Conservation (phyloP, 2,329 filamentous ascomycete species). For the Scortechinia acanthostroma region DNA sequence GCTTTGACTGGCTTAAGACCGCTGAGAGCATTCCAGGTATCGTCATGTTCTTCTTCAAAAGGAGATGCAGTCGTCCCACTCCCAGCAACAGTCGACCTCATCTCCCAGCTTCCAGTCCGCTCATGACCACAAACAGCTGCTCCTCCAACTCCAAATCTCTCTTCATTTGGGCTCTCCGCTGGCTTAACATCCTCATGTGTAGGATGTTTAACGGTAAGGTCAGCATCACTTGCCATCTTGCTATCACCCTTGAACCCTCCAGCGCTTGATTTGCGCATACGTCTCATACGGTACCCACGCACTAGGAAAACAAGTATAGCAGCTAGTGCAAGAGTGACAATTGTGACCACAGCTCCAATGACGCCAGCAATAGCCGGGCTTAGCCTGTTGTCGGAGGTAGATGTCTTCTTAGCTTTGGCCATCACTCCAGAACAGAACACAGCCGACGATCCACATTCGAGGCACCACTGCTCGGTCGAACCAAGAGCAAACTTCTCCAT, state of each 20-base stretch:
- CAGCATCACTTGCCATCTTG: constrained; percentile 44
- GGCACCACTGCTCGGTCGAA: constrained; percentile 42
- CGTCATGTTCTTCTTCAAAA: constrained; percentile 14
- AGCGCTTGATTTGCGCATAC: constrained; percentile 22
- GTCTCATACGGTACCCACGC: constrained; percentile 9
- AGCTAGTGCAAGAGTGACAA: constrained; percentile 32
- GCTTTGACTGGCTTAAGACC: constrained; percentile 31
- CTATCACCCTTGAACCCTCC: constrained; percentile 46
- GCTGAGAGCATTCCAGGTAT: constrained; percentile 22
- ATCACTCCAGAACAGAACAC: constrained; percentile 41
- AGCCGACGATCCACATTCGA: constrained; percentile 28
- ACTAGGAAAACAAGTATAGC: constrained; percentile 29
- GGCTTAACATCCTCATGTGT: constrained; percentile 22
- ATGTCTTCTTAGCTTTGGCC: constrained; percentile 2
- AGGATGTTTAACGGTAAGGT: constrained; percentile 32
- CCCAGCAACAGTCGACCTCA: too few relatives aligned
- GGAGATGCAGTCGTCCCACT: background rate
- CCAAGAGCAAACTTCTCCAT: constrained; percentile 31
- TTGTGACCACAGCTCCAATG: constrained; percentile 43
- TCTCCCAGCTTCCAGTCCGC: background rate
- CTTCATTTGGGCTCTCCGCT: constrained; percentile 4
- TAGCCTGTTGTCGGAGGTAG: constrained; percentile 12
- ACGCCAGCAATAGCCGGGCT: constrained; percentile 39
- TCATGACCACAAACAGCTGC: constrained; percentile 20
- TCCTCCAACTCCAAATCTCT: background rate